phyloP scores from a whole-genome alignment of 306 rosid species.

The Crataegus laevigata region DNA sequence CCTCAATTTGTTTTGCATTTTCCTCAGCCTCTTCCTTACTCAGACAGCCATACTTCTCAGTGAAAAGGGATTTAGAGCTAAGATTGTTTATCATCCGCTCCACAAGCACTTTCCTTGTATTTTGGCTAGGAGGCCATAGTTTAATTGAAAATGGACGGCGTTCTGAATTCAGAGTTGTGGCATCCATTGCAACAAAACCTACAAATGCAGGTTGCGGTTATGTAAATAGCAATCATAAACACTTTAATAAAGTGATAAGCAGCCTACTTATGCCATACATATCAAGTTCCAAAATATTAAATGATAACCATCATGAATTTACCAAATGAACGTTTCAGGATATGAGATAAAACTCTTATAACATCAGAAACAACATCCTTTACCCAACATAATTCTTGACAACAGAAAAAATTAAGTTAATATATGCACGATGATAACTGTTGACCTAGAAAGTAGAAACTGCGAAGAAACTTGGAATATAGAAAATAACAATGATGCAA shows the following conservation, averaged over 20 bases:
- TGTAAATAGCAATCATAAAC: neutral
- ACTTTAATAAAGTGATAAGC: neutral
- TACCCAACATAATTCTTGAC: neutral
- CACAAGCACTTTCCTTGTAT: slow-evolving; percentile 80
- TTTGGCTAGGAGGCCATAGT: slow-evolving; percentile 96
- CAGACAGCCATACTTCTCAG: slow-evolving; percentile 73
- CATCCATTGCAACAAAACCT: slow-evolving; percentile 59
- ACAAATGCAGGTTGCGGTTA: slow-evolving; percentile 4
- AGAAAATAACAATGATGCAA: neutral
- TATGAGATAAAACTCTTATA: neutral
- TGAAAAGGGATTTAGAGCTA: slow-evolving; percentile 60
- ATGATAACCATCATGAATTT: neutral
- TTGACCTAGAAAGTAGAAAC: neutral
- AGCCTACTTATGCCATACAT: neutral
- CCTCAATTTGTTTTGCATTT: slow-evolving; percentile 76
- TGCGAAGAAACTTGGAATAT: neutral
- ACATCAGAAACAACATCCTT: neutral
- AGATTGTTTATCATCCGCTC: slow-evolving; percentile 83
- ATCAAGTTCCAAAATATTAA: neutral
- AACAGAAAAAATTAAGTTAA: neutral
- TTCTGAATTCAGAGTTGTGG: slow-evolving; percentile 32
- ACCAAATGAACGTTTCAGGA: neutral
- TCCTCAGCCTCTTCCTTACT: slow-evolving; percentile 69
- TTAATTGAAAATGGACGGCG: slow-evolving; percentile 69
- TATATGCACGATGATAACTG: neutral